Base-by-base conservation (phyloP, 495 filamentous ascomycete species). In the Astrothelium macrocarpum region DNA sequence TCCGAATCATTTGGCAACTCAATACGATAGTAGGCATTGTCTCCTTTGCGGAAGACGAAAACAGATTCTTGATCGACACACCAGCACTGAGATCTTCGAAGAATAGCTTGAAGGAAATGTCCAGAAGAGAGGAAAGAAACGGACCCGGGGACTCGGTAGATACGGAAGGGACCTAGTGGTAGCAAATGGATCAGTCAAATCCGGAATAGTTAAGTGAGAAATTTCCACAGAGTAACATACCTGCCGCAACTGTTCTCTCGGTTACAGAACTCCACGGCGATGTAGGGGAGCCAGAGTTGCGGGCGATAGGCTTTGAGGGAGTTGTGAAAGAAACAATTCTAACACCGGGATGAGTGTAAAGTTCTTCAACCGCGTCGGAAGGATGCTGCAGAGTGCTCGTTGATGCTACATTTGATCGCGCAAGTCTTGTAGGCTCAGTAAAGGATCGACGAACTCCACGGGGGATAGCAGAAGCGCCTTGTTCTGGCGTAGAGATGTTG, bases 61-160 rank as follows among this genome's bases (percentile, higher is more conserved):
- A 86, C 91, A 39, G 86, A 87, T 43, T 86, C 84, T 53, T 88
- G 87, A 71, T 95, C 89, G 25, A 96, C 89, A 74, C 89, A 94
- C 91, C 91, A 96, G 65, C 85, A 94, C 71, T 94, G 89, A 23
- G 88, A 93, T 73, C 89, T 94, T 11, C 89, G 88, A 42, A 96
- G 72, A 53, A 96, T 93, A 53, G 91, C 86, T 67, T 89, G 88
- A 11, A 95, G 81, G 31, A 90, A 84, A 66, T 81, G 78, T 62
- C 89, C 89, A 67, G 90, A 95, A 74, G 87, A 90, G 11, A 96
- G 81, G 71, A 96, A 96, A 20, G 88, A 87, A 0, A 92, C 87
- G 49, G 89, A 85, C 11, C 88, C 87, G 7, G 89, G 85, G 29
- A 91, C 86, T 63, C 85, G 84, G 73, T 96, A 92, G 61, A 96